Conservation (phyloP, 805 yeast genomes). For the Blastobotrys muscicola region DNA sequence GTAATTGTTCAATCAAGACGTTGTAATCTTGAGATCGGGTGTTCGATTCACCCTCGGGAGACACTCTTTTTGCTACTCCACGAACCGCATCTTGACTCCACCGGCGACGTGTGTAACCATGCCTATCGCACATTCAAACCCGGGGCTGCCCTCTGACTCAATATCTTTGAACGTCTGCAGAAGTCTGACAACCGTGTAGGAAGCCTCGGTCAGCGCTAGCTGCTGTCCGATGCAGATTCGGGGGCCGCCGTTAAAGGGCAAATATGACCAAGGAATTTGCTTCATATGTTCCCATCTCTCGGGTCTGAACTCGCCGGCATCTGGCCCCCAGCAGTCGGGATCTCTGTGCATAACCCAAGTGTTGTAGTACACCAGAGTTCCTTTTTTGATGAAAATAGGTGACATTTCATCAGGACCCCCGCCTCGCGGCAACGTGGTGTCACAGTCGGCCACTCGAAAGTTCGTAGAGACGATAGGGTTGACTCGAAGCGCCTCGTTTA, state of each 20-base stretch:
- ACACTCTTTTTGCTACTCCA: conserved; percentile 2
- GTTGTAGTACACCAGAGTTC: conserved; percentile 30
- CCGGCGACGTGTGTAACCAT: conserved; percentile 12
- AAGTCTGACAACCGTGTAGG: conserved; percentile 33
- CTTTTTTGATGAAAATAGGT: conserved; percentile 35
- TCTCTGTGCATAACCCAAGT: conserved; percentile 35
- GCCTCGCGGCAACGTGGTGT: conserved; percentile 39
- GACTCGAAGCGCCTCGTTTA: conserved; percentile 38
- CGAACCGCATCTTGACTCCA: conserved; percentile 13
- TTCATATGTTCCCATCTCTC: conserved; percentile 36
- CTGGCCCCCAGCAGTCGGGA: conserved; percentile 33
- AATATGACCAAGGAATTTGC: conserved; percentile 29
- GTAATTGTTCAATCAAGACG: conserved; percentile 13
- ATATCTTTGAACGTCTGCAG: conserved; percentile 24
- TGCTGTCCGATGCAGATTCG: conserved; percentile 41
- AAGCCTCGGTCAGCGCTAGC: conserved; percentile 39
- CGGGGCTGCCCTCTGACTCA: not conserved
- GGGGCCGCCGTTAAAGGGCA: conserved; percentile 42
- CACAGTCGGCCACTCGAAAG: conserved; percentile 32
- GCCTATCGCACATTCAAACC: conserved; percentile 24
- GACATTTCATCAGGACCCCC: conserved; percentile 32
- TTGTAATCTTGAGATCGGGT: conserved; percentile 20
- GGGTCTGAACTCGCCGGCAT: conserved; percentile 35
- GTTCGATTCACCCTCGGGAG: conserved; percentile 22
- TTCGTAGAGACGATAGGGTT: conserved; percentile 41